Conservation (phyloP, 2,329 filamentous ascomycete species). For the Sclerotinia borealis region DNA sequence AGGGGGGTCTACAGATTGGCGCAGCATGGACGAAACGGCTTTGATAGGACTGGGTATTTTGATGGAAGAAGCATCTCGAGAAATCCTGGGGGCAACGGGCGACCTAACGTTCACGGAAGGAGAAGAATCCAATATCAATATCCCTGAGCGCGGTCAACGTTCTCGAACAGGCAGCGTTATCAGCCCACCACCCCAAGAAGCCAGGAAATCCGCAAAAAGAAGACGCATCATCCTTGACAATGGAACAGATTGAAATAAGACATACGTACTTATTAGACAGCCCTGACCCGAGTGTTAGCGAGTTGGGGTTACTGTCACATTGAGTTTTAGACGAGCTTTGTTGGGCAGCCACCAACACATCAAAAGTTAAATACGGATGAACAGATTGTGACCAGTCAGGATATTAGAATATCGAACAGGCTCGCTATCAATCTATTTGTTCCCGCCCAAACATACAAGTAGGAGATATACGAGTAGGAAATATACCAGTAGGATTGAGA, state of each 20-base stretch:
- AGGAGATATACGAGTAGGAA: neutral
- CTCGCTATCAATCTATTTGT: neutral
- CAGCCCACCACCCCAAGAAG: neutral
- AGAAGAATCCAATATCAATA: constrained; percentile 15
- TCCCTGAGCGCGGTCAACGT: neutral
- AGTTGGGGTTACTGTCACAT: constrained; percentile 6
- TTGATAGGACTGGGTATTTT: constrained; percentile 69
- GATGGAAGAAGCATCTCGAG: constrained; percentile 62
- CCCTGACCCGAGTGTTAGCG: constrained; percentile 5
- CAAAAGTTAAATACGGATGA: neutral
- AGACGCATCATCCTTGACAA: constrained; percentile 8
- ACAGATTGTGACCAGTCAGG: neutral
- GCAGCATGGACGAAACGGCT: constrained; percentile 73
- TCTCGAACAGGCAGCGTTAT: neutral
- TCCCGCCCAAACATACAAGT: neutral
- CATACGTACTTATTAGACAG: constrained; percentile 2
- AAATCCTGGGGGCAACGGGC: constrained; percentile 56
- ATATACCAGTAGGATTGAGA: constrained; percentile 1
- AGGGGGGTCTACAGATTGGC: constrained; percentile 35
- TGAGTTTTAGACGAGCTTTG: constrained; percentile 7
- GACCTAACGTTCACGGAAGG: constrained; percentile 68
- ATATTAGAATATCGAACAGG: neutral
- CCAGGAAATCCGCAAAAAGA: constrained; percentile 5
- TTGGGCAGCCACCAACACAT: neutral
- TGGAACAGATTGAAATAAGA: neutral